Evolutionary conservation across 768 basidiomycete genomes (phyloP).

Genomic region (Naganishia onofrii): DNA sequence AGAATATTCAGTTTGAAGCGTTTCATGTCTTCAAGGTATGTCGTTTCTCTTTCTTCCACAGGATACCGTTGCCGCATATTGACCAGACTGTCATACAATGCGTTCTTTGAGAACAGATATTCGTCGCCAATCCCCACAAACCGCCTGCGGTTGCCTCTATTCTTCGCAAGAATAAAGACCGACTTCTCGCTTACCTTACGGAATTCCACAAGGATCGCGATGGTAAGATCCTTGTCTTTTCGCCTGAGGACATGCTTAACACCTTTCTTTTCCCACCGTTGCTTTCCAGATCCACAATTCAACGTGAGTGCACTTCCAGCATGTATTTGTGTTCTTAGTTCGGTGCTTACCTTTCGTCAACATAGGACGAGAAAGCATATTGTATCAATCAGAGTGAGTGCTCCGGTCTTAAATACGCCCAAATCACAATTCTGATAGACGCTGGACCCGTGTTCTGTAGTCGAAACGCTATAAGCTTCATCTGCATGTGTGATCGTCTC

Average conservation of each 20-base stretch:
- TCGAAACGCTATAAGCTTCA: background rate
- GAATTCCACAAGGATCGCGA: conserved; percentile 98
- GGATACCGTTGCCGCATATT: background rate
- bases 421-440: too few species aligned
- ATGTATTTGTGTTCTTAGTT: conserved; percentile 92
- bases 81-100: background rate
- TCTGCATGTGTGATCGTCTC: too few species aligned
- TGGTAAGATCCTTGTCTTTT: conserved; percentile 54
- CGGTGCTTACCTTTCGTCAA: conserved; percentile 22
- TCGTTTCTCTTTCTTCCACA: background rate
- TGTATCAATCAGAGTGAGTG: conserved; percentile 73
- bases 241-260: background rate
- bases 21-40: conserved; percentile 99
- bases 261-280: background rate
- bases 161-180: conserved; percentile 88
- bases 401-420: background rate
- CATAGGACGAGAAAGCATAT: conserved; percentile 89
- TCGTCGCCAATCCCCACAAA: conserved; percentile 99
- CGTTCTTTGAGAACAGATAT: conserved; percentile 63
- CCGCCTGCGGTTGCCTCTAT: conserved; percentile 91
- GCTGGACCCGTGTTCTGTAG: background rate
- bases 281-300: conserved; percentile 36
- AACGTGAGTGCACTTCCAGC: conserved; percentile 38
- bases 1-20: conserved; percentile 99
- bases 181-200: conserved; percentile 81